A percentile compares a stretch with the other conserved stretches of the same genome.
phyloP scores from a whole-genome alignment of 192 early-diverging fungal genomes.

The Podila verticillata region DNA sequence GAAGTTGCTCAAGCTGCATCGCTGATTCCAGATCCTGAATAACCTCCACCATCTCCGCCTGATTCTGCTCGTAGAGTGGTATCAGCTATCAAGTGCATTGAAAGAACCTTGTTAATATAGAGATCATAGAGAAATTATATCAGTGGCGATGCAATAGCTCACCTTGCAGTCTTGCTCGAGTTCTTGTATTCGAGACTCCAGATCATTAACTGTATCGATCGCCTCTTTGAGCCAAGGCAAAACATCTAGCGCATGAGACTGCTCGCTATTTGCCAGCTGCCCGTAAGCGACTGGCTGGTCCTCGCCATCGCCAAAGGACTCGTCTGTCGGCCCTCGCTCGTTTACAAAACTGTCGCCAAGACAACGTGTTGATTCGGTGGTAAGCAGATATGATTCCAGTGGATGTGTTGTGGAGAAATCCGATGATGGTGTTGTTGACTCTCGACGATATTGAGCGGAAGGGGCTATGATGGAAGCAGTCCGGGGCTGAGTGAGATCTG shows the following conservation, averaged over 20 bases:
- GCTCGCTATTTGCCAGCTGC: background rate
- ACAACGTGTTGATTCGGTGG: no score
- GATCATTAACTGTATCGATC: conserved; percentile 15
- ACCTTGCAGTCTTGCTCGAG: conserved; percentile 26
- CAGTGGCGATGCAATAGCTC: background rate
- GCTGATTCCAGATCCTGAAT: conserved; percentile 23
- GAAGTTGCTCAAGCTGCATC: conserved; percentile 14
- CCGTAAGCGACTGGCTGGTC: background rate
- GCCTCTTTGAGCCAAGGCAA: conserved; percentile 36
- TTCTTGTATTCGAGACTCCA: conserved; percentile 25
- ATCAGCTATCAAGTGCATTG: conserved; percentile 11
- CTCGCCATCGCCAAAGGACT: no score
- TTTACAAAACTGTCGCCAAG: no score
- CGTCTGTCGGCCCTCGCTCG: no score
- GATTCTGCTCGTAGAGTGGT: conserved; percentile 32
- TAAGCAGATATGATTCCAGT: no score
- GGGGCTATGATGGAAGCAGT: no score
- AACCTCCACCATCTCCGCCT: conserved; percentile 14
- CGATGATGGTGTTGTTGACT: no score
- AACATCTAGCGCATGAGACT: background rate
- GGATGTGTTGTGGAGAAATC: no score
- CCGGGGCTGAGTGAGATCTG: no score
- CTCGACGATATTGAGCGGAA: no score
- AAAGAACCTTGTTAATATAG: background rate
- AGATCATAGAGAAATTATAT: background rate